Evolutionary conservation across 495 filamentous ascomycete genomes (phyloP), one percentile per base, ranked within the genome.

Genomic region (Barbatosphaeria neglecta): DNA sequence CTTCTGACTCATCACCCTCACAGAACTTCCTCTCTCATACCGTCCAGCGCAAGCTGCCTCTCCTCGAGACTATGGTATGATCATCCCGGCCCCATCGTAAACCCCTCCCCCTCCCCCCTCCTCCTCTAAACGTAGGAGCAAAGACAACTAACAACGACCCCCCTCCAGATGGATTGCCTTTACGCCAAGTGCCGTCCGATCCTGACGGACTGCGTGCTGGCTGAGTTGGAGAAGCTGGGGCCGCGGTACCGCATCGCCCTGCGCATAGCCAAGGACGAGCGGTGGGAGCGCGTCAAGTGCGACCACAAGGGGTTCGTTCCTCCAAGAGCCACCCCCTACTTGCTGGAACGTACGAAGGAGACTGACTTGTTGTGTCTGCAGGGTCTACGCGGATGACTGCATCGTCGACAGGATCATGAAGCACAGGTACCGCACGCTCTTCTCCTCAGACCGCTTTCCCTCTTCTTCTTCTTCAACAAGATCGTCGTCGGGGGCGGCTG

Each of bases 141-240:
- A n/a, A n/a, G n/a, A n/a, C n/a, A n/a, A n/a, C 31, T 35, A 16
- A 35, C 31, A 31, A 15, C 5, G 2, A n/a, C n/a, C n/a, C n/a
- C n/a, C n/a, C n/a, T n/a, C 13, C 31, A 35, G 31, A 93, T 93
- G 84, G 87, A 92, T 60, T 83, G 74, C 52, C 71, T 84, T 15
- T 82, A 76, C 49, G 82, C 81, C 10, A 81, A 77, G 47, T 77
- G 75, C 55, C 80, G 69, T 22, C 82, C 81, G 48, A 78, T 84
- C 43, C 82, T 88, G 53, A 86, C 83, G 4, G 75, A 69, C 47
- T 89, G 84, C 61, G 81, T 83, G 45, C 65, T 69, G 63, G 58
- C 60, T 38, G 92, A 96, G 59, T 67, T 98, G 46, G 89, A 98
- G 58, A 95, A 95, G 59, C 74, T 98, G 8, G 92, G 92, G 2